A percentile compares a stretch with the other conserved stretches of the same genome.
phyloP scores from a whole-genome alignment of 352 stramenopile genomes.

The Pythium phragmiticola region DNA sequence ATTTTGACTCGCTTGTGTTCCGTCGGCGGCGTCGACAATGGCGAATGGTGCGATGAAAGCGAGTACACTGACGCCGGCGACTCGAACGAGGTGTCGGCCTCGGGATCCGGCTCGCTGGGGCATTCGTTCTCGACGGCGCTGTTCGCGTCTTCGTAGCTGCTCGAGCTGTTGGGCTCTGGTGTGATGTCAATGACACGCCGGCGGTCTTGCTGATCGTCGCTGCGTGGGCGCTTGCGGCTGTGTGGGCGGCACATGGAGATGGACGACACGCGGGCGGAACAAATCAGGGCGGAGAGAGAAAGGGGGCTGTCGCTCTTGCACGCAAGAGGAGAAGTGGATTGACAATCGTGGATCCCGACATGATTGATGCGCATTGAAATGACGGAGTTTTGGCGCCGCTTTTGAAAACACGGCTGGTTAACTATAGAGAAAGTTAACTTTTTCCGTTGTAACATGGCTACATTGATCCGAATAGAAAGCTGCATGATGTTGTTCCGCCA shows the following conservation, averaged over 20 bases:
- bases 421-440: not conserved
- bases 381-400: constrained; percentile 19
- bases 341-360: not conserved
- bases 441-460: not conserved
- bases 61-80: constrained; percentile 15
- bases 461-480: constrained; percentile 4
- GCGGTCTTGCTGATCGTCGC: not conserved
- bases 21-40: constrained; percentile 2
- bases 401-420: constrained; percentile 11
- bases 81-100: constrained; percentile 18
- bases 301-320: constrained; percentile 20
- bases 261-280: not conserved
- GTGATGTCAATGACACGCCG: constrained; percentile 3
- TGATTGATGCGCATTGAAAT: not conserved
- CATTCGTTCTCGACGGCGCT: not conserved
- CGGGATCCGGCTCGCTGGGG: not conserved
- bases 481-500: constrained; percentile 19
- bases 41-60: not conserved
- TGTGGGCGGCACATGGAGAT: constrained; percentile 12
- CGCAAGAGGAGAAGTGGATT: constrained; percentile 25
- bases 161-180: not conserved
- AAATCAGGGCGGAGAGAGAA: not conserved
- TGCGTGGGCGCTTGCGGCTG: constrained; percentile 17
- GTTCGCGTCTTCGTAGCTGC: constrained; percentile 10
- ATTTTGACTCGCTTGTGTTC: not conserved